Evolutionary conservation across 75 land plant genomes (phyloP).

Genomic region (Sequoia sempervirens): DNA sequence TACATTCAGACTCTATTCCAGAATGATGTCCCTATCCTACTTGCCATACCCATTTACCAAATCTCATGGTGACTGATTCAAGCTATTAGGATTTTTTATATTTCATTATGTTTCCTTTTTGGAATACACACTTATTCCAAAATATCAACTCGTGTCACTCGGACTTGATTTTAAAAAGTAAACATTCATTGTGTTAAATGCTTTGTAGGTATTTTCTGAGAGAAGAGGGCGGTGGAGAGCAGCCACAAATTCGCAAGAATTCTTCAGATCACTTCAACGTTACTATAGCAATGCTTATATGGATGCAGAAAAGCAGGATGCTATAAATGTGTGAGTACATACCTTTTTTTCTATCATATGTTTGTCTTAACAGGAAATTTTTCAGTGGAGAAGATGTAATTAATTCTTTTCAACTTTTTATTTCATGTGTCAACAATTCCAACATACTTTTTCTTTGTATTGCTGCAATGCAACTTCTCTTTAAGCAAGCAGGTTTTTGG

Average conservation of each 20-base stretch:
- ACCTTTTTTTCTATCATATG: neutral
- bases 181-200: neutral
- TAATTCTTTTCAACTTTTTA: neutral
- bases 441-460: constrained; percentile 8
- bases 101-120: too few relatives aligned
- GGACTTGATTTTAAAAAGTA: neutral
- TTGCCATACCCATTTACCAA: neutral
- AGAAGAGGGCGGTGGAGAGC: constrained; percentile 74
- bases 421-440: neutral
- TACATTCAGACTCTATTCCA: neutral
- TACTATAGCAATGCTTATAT: constrained; percentile 72
- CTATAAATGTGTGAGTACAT: constrained; percentile 67
- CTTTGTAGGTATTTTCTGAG: constrained; percentile 38
- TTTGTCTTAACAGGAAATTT: neutral
- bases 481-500: constrained; percentile 54
- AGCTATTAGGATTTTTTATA: neutral
- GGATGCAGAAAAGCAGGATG: constrained; percentile 78
- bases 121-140: neutral
- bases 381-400: neutral
- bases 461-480: neutral
- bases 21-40: neutral
- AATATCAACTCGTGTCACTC: neutral
- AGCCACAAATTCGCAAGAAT: constrained; percentile 72
- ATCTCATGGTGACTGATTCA: neutral
- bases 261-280: constrained; percentile 65